Evolutionary conservation across 2,329 filamentous ascomycete species (phyloP).

Genomic region (Delphinella strobiligena): DNA sequence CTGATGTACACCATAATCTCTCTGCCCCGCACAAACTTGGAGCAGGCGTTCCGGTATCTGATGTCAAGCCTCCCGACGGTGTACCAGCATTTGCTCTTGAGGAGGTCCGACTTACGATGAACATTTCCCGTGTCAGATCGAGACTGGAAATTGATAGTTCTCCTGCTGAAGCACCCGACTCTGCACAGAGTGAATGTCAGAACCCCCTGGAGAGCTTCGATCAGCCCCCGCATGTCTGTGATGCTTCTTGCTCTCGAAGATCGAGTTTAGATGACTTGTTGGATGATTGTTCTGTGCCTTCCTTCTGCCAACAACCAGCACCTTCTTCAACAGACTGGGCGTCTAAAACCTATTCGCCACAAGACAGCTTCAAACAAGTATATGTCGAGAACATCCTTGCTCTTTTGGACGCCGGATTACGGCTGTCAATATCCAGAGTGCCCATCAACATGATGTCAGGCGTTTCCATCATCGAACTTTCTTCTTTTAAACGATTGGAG

Average conservation of each 20-base stretch:
- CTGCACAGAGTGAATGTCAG: too few species aligned
- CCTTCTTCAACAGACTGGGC: neutral
- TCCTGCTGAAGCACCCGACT: too few species aligned
- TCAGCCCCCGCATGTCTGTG: too few species aligned
- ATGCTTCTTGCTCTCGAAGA: neutral
- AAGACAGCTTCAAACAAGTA: neutral
- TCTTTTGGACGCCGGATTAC: neutral
- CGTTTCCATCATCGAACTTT: neutral
- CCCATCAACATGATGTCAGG: neutral
- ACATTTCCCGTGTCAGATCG: too few species aligned
- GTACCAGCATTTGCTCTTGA: too few species aligned
- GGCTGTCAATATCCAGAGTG: neutral
- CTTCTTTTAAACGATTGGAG: neutral
- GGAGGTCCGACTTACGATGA: too few species aligned
- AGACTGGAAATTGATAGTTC: too few species aligned
- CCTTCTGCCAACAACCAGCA: too few species aligned
- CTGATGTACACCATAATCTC: neutral
- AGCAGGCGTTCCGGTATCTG: neutral
- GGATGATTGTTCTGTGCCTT: neutral
- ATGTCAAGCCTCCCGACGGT: neutral
- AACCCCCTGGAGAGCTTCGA: too few species aligned
- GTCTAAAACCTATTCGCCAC: neutral
- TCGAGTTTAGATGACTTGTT: neutral
- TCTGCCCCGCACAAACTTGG: neutral
- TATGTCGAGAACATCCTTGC: neutral